A percentile compares a stretch with the other conserved stretches of the same genome.
These are phyloP conservation scores for Cicer cuneatum DNA, from an alignment of 306 rosid species.

Conservation along the genomic window DNA sequence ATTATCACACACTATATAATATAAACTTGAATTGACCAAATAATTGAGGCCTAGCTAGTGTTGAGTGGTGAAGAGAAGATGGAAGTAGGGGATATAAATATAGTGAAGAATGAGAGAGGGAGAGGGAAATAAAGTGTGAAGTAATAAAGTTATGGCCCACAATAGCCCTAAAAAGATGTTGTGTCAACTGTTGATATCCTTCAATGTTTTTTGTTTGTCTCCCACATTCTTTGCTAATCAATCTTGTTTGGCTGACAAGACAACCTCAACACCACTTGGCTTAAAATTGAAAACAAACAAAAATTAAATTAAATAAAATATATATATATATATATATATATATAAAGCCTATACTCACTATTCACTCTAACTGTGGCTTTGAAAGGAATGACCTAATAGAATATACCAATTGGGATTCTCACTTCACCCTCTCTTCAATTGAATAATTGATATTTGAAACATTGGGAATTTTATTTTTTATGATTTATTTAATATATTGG, in stretches of 20 bases:
- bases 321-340: too few relatives aligned
- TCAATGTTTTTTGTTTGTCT: constrained; percentile 73
- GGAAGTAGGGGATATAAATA: constrained; percentile 60
- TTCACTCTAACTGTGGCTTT: too few relatives aligned
- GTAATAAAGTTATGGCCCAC: constrained; percentile 49
- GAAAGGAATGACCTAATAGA: too few relatives aligned
- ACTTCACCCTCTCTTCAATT: too few relatives aligned
- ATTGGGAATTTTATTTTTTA: too few relatives aligned
- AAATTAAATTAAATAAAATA: background rate
- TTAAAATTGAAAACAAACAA: constrained; percentile 5
- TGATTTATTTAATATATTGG: too few relatives aligned
- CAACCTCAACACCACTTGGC: constrained; percentile 49
- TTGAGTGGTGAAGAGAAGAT: constrained; percentile 51
- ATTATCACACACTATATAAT: constrained; percentile 20
- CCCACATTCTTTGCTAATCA: constrained; percentile 60
- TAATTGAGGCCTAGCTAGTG: background rate
- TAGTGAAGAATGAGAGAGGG: constrained; percentile 37
- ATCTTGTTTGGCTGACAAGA: constrained; percentile 48
- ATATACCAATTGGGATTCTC: too few relatives aligned
- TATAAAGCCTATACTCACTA: background rate
- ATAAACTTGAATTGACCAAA: background rate
- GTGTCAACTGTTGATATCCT: constrained; percentile 65
- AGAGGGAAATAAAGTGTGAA: too few relatives aligned
- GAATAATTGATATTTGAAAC: too few relatives aligned
- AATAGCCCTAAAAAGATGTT: constrained; percentile 54